phyloP scores from a whole-genome alignment of 768 basidiomycete species.

The Exidia glandulosa region DNA sequence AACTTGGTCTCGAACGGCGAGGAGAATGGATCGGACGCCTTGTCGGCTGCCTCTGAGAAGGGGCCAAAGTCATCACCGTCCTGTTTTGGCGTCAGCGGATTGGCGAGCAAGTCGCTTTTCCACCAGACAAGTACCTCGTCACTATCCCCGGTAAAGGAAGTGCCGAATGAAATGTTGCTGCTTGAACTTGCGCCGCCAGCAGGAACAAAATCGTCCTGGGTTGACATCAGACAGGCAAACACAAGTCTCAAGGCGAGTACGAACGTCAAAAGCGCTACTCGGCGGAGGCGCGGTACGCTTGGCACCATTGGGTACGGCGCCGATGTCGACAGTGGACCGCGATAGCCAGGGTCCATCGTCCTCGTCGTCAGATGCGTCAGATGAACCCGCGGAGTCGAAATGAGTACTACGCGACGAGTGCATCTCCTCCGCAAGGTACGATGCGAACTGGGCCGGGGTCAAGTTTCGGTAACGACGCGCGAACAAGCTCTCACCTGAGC shows the following conservation, averaged over 20 bases:
- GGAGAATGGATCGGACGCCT: conserved; percentile 43
- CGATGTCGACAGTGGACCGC: conserved; percentile 59
- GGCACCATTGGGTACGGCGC: conserved; percentile 37
- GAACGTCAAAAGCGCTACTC: conserved; percentile 32
- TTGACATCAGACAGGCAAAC: conserved; percentile 5
- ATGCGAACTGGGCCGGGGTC: conserved; percentile 48
- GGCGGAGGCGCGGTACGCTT: conserved; percentile 30
- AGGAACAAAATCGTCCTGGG: conserved; percentile 21
- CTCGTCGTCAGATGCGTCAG: conserved; percentile 44
- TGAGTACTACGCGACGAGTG: conserved; percentile 27
- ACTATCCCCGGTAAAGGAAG: conserved; percentile 39
- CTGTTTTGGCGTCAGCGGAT: neutral
- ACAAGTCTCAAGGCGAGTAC: conserved; percentile 12
- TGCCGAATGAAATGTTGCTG: conserved; percentile 8
- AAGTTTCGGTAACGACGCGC: neutral
- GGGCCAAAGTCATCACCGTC: conserved; percentile 67
- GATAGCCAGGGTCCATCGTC: conserved; percentile 66
- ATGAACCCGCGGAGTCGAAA: conserved; percentile 28
- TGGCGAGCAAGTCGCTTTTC: conserved; percentile 22
- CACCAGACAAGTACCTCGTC: conserved; percentile 37
- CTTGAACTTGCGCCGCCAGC: conserved; percentile 3
- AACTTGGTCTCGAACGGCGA: conserved; percentile 37
- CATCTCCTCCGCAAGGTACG: conserved; percentile 68
- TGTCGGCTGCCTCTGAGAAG: conserved; percentile 53
- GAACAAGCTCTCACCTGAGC: conserved; percentile 28